A percentile compares a stretch with the other conserved stretches of the same genome.
phyloP scores from a whole-genome alignment of 495 filamentous ascomycete genomes.

The Oidiodendron maius region DNA sequence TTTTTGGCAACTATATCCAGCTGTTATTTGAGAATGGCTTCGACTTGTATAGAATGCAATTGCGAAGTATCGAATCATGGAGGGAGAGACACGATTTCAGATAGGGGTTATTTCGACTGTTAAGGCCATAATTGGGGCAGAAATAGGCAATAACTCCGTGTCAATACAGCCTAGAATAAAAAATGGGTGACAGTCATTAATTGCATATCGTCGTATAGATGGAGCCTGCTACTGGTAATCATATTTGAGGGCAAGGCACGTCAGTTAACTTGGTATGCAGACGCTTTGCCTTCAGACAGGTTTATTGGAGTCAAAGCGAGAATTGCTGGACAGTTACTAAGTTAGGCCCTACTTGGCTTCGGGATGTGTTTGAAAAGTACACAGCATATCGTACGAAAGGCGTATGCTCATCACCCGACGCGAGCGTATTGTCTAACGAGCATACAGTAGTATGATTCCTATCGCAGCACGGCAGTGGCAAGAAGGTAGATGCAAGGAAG shows the following conservation, averaged over 20 bases:
- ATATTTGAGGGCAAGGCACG: conserved; percentile 1
- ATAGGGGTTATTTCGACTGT: conserved; percentile 5
- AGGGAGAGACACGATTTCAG: conserved; percentile 5
- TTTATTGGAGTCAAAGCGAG: not conserved
- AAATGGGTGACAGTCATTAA: too few relatives aligned
- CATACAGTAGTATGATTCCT: too few relatives aligned
- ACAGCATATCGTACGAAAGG: conserved; percentile 1
- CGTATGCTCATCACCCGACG: conserved; percentile 3
- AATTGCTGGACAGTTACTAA: not conserved
- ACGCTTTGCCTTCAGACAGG: not conserved
- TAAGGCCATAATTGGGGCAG: not conserved
- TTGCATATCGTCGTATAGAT: not conserved
- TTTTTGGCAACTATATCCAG: too few relatives aligned
- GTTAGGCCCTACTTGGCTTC: conserved; percentile 3
- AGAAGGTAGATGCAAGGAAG: too few relatives aligned
- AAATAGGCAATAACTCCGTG: not conserved
- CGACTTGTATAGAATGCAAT: too few relatives aligned
- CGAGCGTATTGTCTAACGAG: too few relatives aligned
- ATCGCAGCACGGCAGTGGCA: too few relatives aligned
- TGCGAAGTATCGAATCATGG: conserved; percentile 5
- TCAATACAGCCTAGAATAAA: not conserved
- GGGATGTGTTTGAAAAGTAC: not conserved
- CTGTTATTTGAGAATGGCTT: not conserved
- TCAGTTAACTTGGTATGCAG: not conserved
- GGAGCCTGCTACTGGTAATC: not conserved